A percentile compares a stretch with the other conserved stretches of the same genome.
These are phyloP conservation scores for Pestalotiopsis sp. DNA, from an alignment of 2,329 filamentous ascomycete species.

Conservation along the genomic window DNA sequence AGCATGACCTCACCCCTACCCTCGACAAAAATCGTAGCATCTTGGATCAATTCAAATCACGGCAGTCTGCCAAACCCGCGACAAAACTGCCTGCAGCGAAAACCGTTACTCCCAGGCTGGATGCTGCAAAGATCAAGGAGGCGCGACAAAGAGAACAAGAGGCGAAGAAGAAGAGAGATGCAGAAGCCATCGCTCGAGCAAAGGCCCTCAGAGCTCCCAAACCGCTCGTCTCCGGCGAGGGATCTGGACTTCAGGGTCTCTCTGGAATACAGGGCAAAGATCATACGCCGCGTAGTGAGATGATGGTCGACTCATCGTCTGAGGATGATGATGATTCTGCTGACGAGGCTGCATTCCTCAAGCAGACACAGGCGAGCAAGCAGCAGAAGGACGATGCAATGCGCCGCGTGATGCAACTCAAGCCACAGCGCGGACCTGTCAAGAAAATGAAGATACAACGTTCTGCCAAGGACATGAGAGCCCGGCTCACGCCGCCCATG, in stretches of 20 bases:
- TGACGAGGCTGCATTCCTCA: conserved; percentile 53
- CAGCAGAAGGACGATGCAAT: conserved; percentile 52
- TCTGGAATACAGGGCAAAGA: conserved; percentile 76
- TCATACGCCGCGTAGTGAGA: conserved; percentile 76
- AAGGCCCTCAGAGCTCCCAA: conserved; percentile 60
- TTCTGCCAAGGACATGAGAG: conserved; percentile 91
- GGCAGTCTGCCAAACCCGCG: conserved; percentile 22
- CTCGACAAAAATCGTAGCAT: conserved; percentile 47
- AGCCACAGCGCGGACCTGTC: conserved; percentile 69
- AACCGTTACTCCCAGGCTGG: conserved; percentile 21
- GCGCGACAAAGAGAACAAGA: conserved; percentile 76
- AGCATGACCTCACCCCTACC: conserved; percentile 46
- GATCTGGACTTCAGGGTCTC: conserved; percentile 75
- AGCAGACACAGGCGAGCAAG: conserved; percentile 46
- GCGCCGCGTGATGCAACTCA: conserved; percentile 52
- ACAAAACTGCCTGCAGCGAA: conserved; percentile 12
- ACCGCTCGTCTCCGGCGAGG: conserved; percentile 69
- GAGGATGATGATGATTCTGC: conserved; percentile 74
- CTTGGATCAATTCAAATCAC: conserved; percentile 49
- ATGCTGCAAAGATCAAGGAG: conserved; percentile 64
- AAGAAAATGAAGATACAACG: conserved; percentile 82
- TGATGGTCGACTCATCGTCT: conserved; percentile 88
- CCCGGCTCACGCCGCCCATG: conserved; percentile 87
- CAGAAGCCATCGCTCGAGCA: conserved; percentile 71
- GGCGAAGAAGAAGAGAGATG: conserved; percentile 73